A percentile compares a stretch with the other conserved stretches of the same genome.
These are phyloP conservation scores for Nitzschia inconspicua DNA, from an alignment of 108 stramenopile species.

Conservation along the genomic window DNA sequence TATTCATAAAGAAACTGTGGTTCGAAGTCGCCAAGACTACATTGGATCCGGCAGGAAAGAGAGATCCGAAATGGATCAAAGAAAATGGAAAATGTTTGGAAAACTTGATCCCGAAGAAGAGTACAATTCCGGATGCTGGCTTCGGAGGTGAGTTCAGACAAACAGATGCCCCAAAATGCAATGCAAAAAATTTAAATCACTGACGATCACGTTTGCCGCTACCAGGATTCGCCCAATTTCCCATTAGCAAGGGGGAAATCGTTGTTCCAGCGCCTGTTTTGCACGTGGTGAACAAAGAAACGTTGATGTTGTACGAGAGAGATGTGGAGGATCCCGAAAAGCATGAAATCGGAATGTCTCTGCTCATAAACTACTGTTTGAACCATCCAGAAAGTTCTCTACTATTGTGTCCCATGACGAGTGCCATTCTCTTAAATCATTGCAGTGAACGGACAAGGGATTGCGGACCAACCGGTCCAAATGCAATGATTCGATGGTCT, in stretches of 20 bases:
- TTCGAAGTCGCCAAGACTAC: neutral
- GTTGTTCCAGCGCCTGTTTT: constrained; percentile 32
- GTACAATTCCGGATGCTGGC: constrained; percentile 61
- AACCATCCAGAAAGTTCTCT: constrained; percentile 59
- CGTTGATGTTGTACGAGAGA: neutral
- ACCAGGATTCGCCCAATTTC: constrained; percentile 54
- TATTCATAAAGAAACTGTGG: neutral
- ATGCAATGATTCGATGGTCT: constrained; percentile 42
- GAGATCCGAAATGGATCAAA: constrained; percentile 34
- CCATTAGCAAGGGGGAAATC: constrained; percentile 22
- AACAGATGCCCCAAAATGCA: too few relatives aligned
- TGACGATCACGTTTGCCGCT: too few relatives aligned
- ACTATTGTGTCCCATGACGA: constrained; percentile 49
- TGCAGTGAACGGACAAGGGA: constrained; percentile 1
- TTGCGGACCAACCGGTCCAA: constrained; percentile 25
- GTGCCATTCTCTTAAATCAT: constrained; percentile 22
- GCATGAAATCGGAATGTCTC: constrained; percentile 6
- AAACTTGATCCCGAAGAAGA: constrained; percentile 28
- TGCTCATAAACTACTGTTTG: constrained; percentile 57
- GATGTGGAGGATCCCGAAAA: neutral
- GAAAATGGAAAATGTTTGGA: constrained; percentile 42
- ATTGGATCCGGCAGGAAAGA: constrained; percentile 15
- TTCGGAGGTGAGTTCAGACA: too few relatives aligned
- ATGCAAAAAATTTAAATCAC: too few relatives aligned
- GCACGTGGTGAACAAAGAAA: constrained; percentile 10